These are phyloP conservation scores for Amaranthus palmeri DNA, from an alignment of 148 eudicot species.

Conservation along the genomic window DNA sequence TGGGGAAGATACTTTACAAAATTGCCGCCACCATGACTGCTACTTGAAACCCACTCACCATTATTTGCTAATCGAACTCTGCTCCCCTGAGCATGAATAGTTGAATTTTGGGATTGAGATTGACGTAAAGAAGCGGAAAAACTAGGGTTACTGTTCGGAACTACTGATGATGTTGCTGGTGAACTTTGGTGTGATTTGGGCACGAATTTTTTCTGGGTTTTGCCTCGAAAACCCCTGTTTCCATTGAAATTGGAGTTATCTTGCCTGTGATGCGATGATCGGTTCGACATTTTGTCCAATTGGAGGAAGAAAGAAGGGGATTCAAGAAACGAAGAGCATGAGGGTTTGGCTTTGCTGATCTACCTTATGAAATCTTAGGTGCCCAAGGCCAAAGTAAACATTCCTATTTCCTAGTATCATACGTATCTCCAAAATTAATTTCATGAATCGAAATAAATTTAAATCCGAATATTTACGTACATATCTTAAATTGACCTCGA, in stretches of 20 bases:
- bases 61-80: not conserved
- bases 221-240: not conserved
- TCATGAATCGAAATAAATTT: too few species aligned
- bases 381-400: too few species aligned
- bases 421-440: too few species aligned
- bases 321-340: too few species aligned
- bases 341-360: too few species aligned
- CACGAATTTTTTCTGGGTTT: slow-evolving; percentile 2
- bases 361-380: too few species aligned
- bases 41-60: slow-evolving; percentile 7
- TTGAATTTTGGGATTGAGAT: not conserved
- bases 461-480: too few species aligned
- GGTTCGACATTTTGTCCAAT: slow-evolving; percentile 1
- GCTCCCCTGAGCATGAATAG: not conserved
- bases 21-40: slow-evolving; percentile 28
- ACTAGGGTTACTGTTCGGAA: not conserved
- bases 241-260: not conserved
- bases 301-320: not conserved
- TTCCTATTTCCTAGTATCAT: too few species aligned
- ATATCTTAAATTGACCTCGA: too few species aligned
- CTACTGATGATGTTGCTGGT: not conserved
- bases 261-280: not conserved
- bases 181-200: not conserved
- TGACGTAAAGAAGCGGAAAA: slow-evolving; percentile 3
- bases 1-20: slow-evolving; percentile 84